Evolutionary conservation across 1,284 basidiomycete species (phyloP).

Genomic region (Cutaneotrichosporon dermatis): DNA sequence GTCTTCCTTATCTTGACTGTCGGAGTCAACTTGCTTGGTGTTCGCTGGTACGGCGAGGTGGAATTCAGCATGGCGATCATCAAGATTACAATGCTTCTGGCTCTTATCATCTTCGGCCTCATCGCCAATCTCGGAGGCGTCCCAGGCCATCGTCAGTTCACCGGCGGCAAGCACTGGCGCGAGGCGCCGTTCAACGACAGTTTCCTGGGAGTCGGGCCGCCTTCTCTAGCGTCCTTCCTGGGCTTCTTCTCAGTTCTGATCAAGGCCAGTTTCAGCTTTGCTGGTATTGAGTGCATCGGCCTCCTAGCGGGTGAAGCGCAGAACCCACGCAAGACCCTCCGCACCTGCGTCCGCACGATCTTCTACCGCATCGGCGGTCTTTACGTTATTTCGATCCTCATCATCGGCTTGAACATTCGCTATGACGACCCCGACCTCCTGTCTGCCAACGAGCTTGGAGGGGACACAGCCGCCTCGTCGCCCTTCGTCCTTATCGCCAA

Average conservation of each 20-base stretch:
- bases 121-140: conserved; percentile 68
- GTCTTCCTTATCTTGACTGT: conserved; percentile 12
- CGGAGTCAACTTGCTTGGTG: conserved; percentile 14
- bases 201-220: conserved; percentile 14
- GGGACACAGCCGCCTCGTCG: conserved; percentile 61
- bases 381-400: conserved; percentile 49
- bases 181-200: conserved; percentile 52
- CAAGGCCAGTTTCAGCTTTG: conserved; percentile 34
- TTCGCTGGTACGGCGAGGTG: conserved; percentile 38
- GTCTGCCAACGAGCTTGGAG: conserved; percentile 54
- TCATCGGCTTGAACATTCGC: conserved; percentile 42
- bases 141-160: conserved; percentile 54
- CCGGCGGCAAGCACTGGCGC: conserved; percentile 57
- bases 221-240: conserved; percentile 51
- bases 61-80: conserved; percentile 55
- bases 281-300: conserved; percentile 46
- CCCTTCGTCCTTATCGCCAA: conserved; percentile 70
- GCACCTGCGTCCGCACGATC: conserved; percentile 66
- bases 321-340: conserved; percentile 66
- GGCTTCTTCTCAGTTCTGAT: conserved; percentile 59
- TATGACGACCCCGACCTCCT: conserved; percentile 44
- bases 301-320: conserved; percentile 49
- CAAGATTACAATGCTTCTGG: conserved; percentile 62
- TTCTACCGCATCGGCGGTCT: conserved; percentile 64
- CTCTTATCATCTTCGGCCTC: conserved; percentile 58